Conservation (phyloP, 192 early-diverging fungal species). For the Umbelopsis sp. region DNA sequence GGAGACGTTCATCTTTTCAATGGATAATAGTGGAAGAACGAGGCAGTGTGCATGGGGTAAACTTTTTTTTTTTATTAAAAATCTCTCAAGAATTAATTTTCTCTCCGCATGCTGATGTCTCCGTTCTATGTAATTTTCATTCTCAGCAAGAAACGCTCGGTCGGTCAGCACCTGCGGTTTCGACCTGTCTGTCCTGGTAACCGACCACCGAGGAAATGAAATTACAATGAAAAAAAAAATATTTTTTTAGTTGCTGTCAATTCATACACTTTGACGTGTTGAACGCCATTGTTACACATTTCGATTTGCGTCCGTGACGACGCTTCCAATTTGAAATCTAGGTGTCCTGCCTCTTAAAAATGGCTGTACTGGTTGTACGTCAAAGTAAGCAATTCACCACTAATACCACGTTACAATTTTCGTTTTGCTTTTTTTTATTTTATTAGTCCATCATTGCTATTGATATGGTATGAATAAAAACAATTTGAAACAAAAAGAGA, state of each 20-base stretch:
- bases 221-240: too few species aligned
- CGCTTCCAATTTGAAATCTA: too few species aligned
- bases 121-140: background rate
- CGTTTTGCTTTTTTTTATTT: background rate
- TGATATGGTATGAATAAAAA: too few species aligned
- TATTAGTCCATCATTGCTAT: conserved; percentile 11
- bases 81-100: too few species aligned
- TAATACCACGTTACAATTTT: background rate
- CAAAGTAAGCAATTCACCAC: background rate
- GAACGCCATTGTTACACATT: too few species aligned
- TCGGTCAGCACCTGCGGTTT: background rate
- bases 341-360: too few species aligned
- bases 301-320: too few species aligned
- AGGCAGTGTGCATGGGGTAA: too few species aligned
- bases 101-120: background rate
- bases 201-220: background rate
- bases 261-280: too few species aligned
- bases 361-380: too few species aligned
- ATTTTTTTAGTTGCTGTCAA: background rate
- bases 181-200: background rate
- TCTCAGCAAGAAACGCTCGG: background rate
- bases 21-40: too few species aligned
- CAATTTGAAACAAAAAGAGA: background rate
- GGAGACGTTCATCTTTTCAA: background rate
- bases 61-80: too few species aligned